Evolutionary conservation across 352 stramenopile species (phyloP), one percentile per base, ranked within the genome.

Genomic region (Globisporangium parvum): DNA sequence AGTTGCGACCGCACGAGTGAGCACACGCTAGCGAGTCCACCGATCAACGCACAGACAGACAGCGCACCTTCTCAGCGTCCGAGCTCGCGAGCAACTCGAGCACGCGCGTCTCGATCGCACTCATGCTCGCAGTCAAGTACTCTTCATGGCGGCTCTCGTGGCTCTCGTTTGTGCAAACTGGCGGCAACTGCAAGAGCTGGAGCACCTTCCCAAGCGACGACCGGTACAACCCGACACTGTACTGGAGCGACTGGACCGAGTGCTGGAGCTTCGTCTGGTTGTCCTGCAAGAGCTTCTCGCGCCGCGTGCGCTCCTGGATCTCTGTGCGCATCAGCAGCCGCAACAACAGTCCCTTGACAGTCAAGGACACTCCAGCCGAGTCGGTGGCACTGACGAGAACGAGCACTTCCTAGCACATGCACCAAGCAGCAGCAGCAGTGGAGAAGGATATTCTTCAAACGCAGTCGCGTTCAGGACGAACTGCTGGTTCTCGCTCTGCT

Each of bases 401-500:
- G 14, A 21, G 40, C n/a, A 46, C 15, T 8, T 10, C 18, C 12
- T 24, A 37, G 17, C 8, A 26, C n/a, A 35, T 24, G 33, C 12
- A 26, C 11, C 18, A 21, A 15, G n/a, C 42, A 47, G 42, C 39
- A 66, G n/a, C 42, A 47, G 42, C 42, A 68, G 26, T 65, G 47
- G 51, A 61, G 71, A 78, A 86, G 75, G 79, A 91, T 88, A 88
- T 88, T 92, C 78, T 91, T 93, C 82, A 52, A 93, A 87, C 42
- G 82, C 78, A 6, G 79, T 81, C 11, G 80, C 82, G 42, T 91
- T 90, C 53, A 91, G 62, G 68, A 93, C 58, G 45, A 87, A 89
- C 63, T 93, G 75, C 68, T 91, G 77, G 56, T 93, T 93, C 67
- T 93, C 82, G 65, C 65, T 82, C 78, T 85, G 60, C 1, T 37